A percentile compares a stretch with the other conserved stretches of the same genome.
phyloP scores from a whole-genome alignment of 2,329 filamentous ascomycete genomes.

The Talaromyces funiculosus region DNA sequence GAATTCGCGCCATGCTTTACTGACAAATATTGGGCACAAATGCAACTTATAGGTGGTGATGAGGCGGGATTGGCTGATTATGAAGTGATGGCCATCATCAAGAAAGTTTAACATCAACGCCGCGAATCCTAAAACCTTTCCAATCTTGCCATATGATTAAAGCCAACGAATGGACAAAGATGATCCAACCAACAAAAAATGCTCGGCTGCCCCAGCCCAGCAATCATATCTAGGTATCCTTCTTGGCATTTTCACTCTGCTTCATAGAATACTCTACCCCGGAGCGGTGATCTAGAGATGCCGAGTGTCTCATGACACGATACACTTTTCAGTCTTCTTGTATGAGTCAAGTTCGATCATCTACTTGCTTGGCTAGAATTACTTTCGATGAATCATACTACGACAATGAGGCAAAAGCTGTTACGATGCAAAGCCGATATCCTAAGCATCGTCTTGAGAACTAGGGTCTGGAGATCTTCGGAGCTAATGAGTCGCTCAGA shows the following conservation, averaged over 20 bases:
- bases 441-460: not conserved
- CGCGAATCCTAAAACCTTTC: not conserved
- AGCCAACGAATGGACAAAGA: not conserved
- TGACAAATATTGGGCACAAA: constrained; percentile 10
- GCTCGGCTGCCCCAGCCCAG: not conserved
- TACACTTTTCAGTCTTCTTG: no score
- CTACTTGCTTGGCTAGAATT: not conserved
- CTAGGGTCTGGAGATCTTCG: not conserved
- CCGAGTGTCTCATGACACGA: not conserved
- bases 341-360: no score
- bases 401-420: not conserved
- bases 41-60: not conserved
- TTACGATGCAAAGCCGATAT: not conserved
- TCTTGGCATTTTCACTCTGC: not conserved
- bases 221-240: not conserved
- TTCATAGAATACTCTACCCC: not conserved
- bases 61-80: not conserved
- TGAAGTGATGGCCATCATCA: constrained; percentile 2
- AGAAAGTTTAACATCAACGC: not conserved
- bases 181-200: not conserved
- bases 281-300: not conserved
- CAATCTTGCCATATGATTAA: not conserved
- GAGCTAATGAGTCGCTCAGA: not conserved
- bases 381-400: not conserved
- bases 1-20: constrained; percentile 19